phyloP scores from a whole-genome alignment of 768 basidiomycete genomes.

The Lactarius vividus region DNA sequence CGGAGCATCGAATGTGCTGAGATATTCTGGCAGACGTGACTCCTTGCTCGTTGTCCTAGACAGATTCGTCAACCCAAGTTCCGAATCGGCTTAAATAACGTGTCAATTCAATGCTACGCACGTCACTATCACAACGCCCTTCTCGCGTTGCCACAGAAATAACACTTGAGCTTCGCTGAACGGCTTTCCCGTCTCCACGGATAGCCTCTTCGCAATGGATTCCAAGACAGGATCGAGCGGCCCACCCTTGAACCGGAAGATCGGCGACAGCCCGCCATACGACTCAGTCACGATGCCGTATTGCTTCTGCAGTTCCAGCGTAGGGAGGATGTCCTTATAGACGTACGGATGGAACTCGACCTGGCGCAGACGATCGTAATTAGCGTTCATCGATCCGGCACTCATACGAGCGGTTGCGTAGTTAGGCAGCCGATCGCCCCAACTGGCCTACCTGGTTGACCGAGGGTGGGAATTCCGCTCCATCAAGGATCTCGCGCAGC shows the following conservation, averaged over 20 bases:
- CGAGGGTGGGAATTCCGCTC: conserved; percentile 45
- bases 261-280: conserved; percentile 41
- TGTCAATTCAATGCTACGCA: conserved; percentile 27
- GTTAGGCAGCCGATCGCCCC: neutral
- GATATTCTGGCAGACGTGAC: conserved; percentile 47
- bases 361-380: conserved; percentile 29
- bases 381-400: neutral
- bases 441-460: conserved; percentile 49
- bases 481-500: conserved; percentile 44
- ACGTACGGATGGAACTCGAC: conserved; percentile 56
- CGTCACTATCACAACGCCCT: conserved; percentile 37
- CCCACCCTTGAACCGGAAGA: conserved; percentile 38
- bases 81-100: neutral
- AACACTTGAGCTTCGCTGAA: conserved; percentile 35
- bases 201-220: conserved; percentile 32
- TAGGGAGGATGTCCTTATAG: conserved; percentile 41
- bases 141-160: conserved; percentile 35
- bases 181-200: conserved; percentile 29
- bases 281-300: conserved; percentile 42
- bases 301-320: conserved; percentile 37
- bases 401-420: neutral
- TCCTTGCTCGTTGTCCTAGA: conserved; percentile 41
- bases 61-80: neutral
- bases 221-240: conserved; percentile 41
- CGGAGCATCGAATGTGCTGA: conserved; percentile 44